Conservation (phyloP, 352 stramenopile genomes). For the Pythium phragmitis region DNA sequence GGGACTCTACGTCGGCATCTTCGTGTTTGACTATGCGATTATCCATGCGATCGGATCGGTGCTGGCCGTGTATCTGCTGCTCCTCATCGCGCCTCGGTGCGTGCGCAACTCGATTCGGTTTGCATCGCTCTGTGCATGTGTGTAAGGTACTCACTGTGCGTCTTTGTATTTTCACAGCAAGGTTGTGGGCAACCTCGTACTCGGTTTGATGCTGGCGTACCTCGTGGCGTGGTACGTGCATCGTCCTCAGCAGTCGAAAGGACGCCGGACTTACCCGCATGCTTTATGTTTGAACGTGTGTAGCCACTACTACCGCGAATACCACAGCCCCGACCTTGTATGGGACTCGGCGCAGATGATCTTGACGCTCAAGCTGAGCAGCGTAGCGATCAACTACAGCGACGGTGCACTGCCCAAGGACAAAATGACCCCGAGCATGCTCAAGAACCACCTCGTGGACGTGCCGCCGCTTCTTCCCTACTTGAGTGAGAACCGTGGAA, state of each 20-base stretch:
- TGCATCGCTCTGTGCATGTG: neutral
- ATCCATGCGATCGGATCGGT: conserved; percentile 69
- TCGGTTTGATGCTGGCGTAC: conserved; percentile 61
- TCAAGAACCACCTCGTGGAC: conserved; percentile 71
- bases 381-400: conserved; percentile 80
- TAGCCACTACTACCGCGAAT: conserved; percentile 84
- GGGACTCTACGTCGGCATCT: conserved; percentile 63
- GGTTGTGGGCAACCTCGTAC: conserved; percentile 61
- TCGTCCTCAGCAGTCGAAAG: neutral
- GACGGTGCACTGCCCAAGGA: conserved; percentile 67
- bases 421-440: conserved; percentile 69
- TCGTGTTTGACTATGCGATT: conserved; percentile 81
- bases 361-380: conserved; percentile 80
- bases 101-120: neutral
- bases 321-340: conserved; percentile 74
- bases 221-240: conserved; percentile 54
- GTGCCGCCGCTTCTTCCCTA: conserved; percentile 67
- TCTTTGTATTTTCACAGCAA: conserved; percentile 32
- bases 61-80: conserved; percentile 62
- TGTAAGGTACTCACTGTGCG: neutral
- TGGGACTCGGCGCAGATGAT: conserved; percentile 89
- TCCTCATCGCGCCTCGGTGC: conserved; percentile 63
- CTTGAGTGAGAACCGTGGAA: conserved; percentile 43
- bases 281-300: neutral
- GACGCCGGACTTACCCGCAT: neutral